These are phyloP conservation scores for Firmiana major DNA, from an alignment of 345 rosid genomes.

Conservation along the genomic window DNA sequence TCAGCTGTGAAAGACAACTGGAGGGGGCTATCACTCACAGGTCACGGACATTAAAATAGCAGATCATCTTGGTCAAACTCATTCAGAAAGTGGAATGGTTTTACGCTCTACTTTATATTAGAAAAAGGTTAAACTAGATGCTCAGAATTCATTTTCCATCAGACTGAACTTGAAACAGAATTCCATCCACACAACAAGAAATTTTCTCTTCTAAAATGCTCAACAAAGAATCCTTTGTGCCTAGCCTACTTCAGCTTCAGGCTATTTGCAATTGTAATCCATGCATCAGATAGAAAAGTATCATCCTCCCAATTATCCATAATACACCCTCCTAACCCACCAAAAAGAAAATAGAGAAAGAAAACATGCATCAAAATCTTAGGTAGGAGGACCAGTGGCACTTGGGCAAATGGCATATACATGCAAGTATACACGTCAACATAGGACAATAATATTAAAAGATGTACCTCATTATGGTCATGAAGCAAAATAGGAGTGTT, in stretches of 20 bases:
- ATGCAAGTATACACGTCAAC: background rate
- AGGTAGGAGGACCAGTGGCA: background rate
- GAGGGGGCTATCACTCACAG: background rate
- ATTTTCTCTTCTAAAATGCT: background rate
- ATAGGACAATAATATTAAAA: background rate
- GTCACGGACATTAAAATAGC: background rate
- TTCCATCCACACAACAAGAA: background rate
- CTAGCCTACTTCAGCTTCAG: background rate
- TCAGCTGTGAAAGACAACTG: background rate
- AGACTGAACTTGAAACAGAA: background rate
- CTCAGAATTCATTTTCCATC: background rate
- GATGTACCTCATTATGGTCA: slow-evolving; percentile 82
- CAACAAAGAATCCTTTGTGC: background rate
- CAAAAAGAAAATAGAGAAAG: background rate
- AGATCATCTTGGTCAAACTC: slow-evolving; percentile 1
- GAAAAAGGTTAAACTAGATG: background rate
- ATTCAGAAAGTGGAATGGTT: background rate
- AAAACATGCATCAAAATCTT: background rate
- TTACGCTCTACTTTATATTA: background rate
- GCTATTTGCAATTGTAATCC: background rate
- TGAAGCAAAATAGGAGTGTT: slow-evolving; percentile 88
- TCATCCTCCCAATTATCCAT: background rate
- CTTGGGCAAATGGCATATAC: background rate
- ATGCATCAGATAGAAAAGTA: background rate
- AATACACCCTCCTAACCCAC: background rate